Evolutionary conservation across 164 flowering plant genomes (phyloP), one percentile per base, ranked within the genome.

Genomic region (Platanus orientalis): DNA sequence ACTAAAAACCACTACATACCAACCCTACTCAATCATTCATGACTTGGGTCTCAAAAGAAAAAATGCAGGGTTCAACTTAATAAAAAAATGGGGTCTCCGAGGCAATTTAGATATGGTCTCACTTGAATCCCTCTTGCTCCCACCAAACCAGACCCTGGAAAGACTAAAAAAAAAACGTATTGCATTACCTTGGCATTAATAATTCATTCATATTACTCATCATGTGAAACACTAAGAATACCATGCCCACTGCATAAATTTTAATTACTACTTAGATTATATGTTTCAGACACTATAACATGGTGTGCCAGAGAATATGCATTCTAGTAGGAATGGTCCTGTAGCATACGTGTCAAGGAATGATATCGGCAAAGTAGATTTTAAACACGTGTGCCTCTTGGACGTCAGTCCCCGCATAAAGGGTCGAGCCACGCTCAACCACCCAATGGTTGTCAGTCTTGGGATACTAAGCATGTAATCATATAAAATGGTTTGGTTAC

Each of bases 81-180:
- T 36, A 40, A 40, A 66, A 7, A 32, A 54, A 47, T 29, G 28
- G 53, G 53, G 20, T 56, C 55, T 70, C 65, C 69, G 57, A 70
- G 60, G 72, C 58, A 57, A 58, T 65, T 54, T 61, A 73, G 78
- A 73, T 79, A 60, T 49, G 68, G 68, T 63, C 65, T 49, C 64
- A 63, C 66, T 59, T 66, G 60, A 62, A 67, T 62, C 68, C 67
- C 71, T 60, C 70, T 56, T 80, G 78, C 68, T 73, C 67, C 79
- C 79, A 78, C 70, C 71, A 69, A 75, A 67, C 74, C 76, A 64
- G 62, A 64, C 76, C 65, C 17, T 2, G 17, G 17, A 28, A 32
- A 49, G 1, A 21, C 6, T 1, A 51, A 30, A 13, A 7, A 51
- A 27, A 45, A 45, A 42, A 42, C 17, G 10, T 42, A 42, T 42